Conservation (phyloP, 2,329 filamentous ascomycete species). For the Colletotrichum sp. region DNA sequence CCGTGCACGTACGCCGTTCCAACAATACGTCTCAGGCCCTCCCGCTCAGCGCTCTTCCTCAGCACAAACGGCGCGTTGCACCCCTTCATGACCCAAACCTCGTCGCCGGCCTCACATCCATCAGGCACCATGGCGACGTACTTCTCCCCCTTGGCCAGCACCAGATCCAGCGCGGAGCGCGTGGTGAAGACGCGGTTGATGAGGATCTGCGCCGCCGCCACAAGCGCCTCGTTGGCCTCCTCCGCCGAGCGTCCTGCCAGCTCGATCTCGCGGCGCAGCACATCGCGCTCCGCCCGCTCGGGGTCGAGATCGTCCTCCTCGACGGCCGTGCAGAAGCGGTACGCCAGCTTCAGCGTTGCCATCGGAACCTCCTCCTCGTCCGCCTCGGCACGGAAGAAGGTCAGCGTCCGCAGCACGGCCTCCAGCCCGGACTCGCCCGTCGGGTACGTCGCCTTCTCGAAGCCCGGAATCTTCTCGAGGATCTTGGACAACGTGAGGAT, state of each 20-base stretch:
- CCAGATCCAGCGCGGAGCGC: slow-evolving; percentile 14
- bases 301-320: slow-evolving; percentile 14
- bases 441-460: background rate
- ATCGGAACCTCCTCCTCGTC: background rate
- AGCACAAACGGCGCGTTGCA: slow-evolving; percentile 20
- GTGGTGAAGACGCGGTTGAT: slow-evolving; percentile 11
- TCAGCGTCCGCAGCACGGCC: slow-evolving; percentile 2
- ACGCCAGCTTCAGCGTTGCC: slow-evolving; percentile 17
- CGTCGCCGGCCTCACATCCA: slow-evolving; percentile 5
- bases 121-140: slow-evolving; percentile 19
- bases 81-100: slow-evolving; percentile 18
- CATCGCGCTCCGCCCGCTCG: slow-evolving; percentile 2
- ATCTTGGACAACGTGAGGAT: background rate
- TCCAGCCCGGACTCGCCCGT: background rate
- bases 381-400: slow-evolving; percentile 16
- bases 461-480: background rate
- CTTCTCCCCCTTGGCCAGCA: slow-evolving; percentile 1
- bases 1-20: slow-evolving; percentile 18
- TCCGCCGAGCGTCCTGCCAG: background rate
- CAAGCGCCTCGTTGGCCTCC: slow-evolving; percentile 17
- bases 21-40: slow-evolving; percentile 5
- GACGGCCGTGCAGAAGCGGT: slow-evolving; percentile 13
- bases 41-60: slow-evolving; percentile 11
- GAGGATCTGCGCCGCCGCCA: slow-evolving; percentile 15
- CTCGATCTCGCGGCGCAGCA: slow-evolving; percentile 5